Evolutionary conservation across 352 stramenopile genomes (phyloP).

Genomic region (Phytophthora idaei): DNA sequence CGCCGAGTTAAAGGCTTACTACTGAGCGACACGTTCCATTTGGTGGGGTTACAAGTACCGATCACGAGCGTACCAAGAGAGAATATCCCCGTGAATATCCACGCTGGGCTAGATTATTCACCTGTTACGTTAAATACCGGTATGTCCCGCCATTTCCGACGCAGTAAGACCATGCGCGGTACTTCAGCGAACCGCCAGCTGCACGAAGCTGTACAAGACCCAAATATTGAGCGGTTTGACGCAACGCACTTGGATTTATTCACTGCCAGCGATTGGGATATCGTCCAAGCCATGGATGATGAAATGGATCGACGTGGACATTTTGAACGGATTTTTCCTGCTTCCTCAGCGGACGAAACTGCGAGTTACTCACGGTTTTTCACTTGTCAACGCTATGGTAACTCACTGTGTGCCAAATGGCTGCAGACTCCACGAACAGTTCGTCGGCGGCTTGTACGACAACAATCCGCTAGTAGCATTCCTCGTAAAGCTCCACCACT

Average conservation of each 20-base stretch:
- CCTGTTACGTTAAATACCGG: neutral
- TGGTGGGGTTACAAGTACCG: conserved; percentile 68
- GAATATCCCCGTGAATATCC: conserved; percentile 22
- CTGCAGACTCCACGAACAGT: conserved; percentile 43
- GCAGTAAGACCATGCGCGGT: conserved; percentile 26
- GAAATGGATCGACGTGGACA: conserved; percentile 72
- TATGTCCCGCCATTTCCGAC: conserved; percentile 16
- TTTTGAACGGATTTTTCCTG: conserved; percentile 76
- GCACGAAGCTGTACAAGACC: conserved; percentile 61
- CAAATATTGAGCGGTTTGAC: conserved; percentile 46
- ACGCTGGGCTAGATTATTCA: conserved; percentile 1
- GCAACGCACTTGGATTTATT: conserved; percentile 62
- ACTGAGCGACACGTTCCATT: conserved; percentile 80
- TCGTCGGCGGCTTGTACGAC: conserved; percentile 21
- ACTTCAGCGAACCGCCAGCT: conserved; percentile 53
- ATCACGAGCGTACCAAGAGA: conserved; percentile 35
- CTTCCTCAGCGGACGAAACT: conserved; percentile 25
- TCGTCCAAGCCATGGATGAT: conserved; percentile 71
- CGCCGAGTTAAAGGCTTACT: conserved; percentile 78
- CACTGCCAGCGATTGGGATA: conserved; percentile 56
- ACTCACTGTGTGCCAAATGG: conserved; percentile 69
- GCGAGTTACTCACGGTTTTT: conserved; percentile 52
- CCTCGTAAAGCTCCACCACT: neutral
- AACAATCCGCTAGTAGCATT: conserved; percentile 21
- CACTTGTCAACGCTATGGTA: conserved; percentile 65